Percentiles rank a stretch among this genome's conserved stretches.
phyloP scores from a whole-genome alignment of 495 filamentous ascomycete species.

The Trichodelitschia bisporula region DNA sequence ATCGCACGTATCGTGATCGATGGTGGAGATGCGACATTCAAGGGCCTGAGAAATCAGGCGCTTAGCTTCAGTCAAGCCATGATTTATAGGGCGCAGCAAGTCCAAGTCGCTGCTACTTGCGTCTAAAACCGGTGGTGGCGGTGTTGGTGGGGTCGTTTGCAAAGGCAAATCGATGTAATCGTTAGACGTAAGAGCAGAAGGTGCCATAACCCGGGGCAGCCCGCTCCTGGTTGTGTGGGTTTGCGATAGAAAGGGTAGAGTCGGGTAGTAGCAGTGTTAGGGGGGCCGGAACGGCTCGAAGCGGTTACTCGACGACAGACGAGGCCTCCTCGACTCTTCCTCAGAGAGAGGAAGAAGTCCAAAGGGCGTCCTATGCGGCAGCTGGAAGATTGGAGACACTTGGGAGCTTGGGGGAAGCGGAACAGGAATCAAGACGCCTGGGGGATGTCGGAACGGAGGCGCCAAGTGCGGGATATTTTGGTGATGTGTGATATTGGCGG shows the following conservation, averaged over 20 bases:
- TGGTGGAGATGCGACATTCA: conserved; percentile 50
- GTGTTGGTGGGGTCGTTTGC: conserved; percentile 4
- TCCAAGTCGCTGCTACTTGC: background rate
- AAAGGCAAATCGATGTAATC: conserved; percentile 12
- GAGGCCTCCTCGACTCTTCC: conserved; percentile 84
- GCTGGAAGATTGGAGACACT: conserved; percentile 41
- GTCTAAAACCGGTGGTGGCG: background rate
- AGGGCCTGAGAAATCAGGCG: conserved; percentile 52
- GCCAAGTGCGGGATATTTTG: no score
- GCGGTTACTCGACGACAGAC: conserved; percentile 52
- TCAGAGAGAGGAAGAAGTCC: conserved; percentile 88
- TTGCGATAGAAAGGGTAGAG: conserved; percentile 6
- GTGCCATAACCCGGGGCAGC: conserved; percentile 40
- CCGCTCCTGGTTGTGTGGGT: conserved; percentile 2
- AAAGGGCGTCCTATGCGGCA: conserved; percentile 96
- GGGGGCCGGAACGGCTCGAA: conserved; percentile 77
- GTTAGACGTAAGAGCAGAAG: conserved; percentile 31
- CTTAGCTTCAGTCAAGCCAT: conserved; percentile 12
- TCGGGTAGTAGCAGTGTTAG: conserved; percentile 30
- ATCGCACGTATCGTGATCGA: conserved; percentile 67
- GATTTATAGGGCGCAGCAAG: conserved; percentile 3
- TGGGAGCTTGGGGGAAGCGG: conserved; percentile 25
- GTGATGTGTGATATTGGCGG: no score
- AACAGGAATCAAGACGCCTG: conserved; percentile 22
- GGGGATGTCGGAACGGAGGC: conserved; percentile 14